Evolutionary conservation across 768 basidiomycete species (phyloP).

Genomic region (Jaapia argillacea): DNA sequence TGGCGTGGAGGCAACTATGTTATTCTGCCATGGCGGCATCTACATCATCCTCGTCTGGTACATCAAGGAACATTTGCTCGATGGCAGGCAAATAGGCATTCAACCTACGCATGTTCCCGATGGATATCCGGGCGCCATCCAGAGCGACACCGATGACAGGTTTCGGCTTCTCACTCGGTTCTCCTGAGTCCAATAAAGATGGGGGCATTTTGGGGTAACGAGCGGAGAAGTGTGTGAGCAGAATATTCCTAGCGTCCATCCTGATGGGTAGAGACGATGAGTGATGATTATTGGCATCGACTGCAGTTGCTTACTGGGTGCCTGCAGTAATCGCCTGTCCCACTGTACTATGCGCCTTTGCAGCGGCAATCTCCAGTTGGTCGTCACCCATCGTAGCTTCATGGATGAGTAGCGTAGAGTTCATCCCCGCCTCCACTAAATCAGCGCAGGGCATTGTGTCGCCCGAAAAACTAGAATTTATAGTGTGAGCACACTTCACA

Average conservation of each 20-base stretch:
- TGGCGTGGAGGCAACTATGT: too few species aligned
- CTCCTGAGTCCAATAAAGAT: neutral
- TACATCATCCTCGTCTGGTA: slow-evolving; percentile 39
- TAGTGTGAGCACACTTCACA: too few species aligned
- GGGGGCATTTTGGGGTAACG: slow-evolving; percentile 83
- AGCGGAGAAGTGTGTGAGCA: slow-evolving; percentile 95
- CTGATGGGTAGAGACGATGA: slow-evolving; percentile 26
- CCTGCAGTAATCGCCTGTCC: slow-evolving; percentile 81
- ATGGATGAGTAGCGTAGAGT: slow-evolving; percentile 81
- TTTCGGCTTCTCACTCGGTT: slow-evolving; percentile 10
- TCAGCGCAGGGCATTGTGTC: slow-evolving; percentile 75
- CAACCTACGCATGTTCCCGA: slow-evolving; percentile 84
- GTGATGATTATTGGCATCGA: neutral
- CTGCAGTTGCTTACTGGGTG: slow-evolving; percentile 35
- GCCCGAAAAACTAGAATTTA: slow-evolving; percentile 39
- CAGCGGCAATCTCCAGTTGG: slow-evolving; percentile 56
- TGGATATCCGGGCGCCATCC: slow-evolving; percentile 61
- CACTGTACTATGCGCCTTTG: slow-evolving; percentile 85
- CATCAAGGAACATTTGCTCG: slow-evolving; percentile 48
- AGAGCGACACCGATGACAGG: slow-evolving; percentile 69
- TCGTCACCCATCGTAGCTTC: slow-evolving; percentile 92
- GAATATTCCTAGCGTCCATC: slow-evolving; percentile 75
- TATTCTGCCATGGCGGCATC: too few species aligned
- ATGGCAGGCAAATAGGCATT: slow-evolving; percentile 65
- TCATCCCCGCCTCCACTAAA: slow-evolving; percentile 52